Evolutionary conservation across 805 yeast genomes (phyloP), one percentile per base, ranked within the genome.

Genomic region (Priceomyces medius): DNA sequence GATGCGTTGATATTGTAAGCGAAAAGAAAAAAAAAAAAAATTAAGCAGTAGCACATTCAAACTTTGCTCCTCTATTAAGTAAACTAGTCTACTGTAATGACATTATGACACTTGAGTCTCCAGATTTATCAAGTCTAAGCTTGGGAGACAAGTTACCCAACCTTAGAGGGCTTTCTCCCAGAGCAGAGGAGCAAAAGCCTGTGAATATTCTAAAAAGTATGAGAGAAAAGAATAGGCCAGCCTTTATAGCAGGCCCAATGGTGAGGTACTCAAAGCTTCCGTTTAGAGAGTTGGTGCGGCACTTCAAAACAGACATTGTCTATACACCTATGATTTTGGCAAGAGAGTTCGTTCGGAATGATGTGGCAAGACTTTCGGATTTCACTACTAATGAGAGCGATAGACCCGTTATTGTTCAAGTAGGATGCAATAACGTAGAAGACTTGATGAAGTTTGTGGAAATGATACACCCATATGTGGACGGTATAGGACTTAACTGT

Each of bases 261-360:
- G 99, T 93, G 1, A 71, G 99, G 38, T 93, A 93, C 68, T 88
- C 96, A 1, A 91, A 93, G 61, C 74, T 93, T 32, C 97, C 98
- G 2, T 91, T 93, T 56, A 73, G 99, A 39, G 86, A 87, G 44
- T 68, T 87, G 5, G 81, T 68, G 5, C 56, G 97, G 23, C 81
- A 81, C 28, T 87, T 81, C 59, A 71, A 77, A 40, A 79, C 83
- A 34, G 96, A 89, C 58, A 82, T 91, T 7, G 95, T 88, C 3
- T 90, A 93, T 57, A 80, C 96, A 0, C 99, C 99, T 7, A 93
- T 93, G 99, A 90, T 93, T 31, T 68, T 93, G 40, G 98, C 98
- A 3, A 69, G 98, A 38, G 99, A 93, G 63, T 93, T 88, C 73
- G 96, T 88, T 3, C 71, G 97, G 34, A 87, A 88, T 60, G 76